These are phyloP conservation scores for Mariannaea sp. DNA, from an alignment of 2,329 filamentous ascomycete genomes.

Conservation along the genomic window DNA sequence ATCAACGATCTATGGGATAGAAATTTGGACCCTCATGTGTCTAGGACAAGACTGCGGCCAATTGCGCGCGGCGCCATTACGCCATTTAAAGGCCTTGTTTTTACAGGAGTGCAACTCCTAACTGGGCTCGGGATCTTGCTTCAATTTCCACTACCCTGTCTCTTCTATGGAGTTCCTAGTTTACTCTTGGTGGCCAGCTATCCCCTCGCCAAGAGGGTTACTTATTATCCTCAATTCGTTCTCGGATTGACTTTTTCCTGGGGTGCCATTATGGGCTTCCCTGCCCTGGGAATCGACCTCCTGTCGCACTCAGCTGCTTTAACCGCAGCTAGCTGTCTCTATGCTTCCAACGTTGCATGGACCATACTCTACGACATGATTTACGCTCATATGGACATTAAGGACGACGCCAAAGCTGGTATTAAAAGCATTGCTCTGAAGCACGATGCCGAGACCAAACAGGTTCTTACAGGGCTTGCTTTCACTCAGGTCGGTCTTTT, in stretches of 20 bases:
- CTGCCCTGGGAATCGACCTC: conserved; percentile 79
- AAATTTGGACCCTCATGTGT: conserved; percentile 80
- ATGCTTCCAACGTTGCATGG: conserved; percentile 82
- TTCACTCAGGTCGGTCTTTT: conserved; percentile 71
- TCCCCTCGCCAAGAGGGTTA: conserved; percentile 83
- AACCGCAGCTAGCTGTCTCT: conserved; percentile 70
- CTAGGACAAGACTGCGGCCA: conserved; percentile 75
- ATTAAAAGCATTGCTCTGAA: conserved; percentile 88
- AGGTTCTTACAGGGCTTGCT: conserved; percentile 72
- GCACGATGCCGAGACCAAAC: conserved; percentile 77
- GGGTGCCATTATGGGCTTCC: conserved; percentile 88
- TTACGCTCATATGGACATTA: conserved; percentile 90
- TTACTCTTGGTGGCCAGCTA: conserved; percentile 75
- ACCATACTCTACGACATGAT: conserved; percentile 91
- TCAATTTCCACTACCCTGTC: conserved; percentile 74
- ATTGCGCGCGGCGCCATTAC: conserved; percentile 80
- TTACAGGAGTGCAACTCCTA: conserved; percentile 75
- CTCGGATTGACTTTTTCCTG: conserved; percentile 86
- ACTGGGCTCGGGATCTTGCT: conserved; percentile 74
- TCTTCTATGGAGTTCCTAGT: conserved; percentile 78
- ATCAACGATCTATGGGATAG: conserved; percentile 93
- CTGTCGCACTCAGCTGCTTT: conserved; percentile 66
- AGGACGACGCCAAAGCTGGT: conserved; percentile 81
- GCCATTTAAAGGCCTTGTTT: conserved; percentile 72
- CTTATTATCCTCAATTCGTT: conserved; percentile 84